Percentiles rank a stretch among this genome's conserved stretches.
Conservation (phyloP, 805 yeast genomes). For the Candida patagonica region DNA sequence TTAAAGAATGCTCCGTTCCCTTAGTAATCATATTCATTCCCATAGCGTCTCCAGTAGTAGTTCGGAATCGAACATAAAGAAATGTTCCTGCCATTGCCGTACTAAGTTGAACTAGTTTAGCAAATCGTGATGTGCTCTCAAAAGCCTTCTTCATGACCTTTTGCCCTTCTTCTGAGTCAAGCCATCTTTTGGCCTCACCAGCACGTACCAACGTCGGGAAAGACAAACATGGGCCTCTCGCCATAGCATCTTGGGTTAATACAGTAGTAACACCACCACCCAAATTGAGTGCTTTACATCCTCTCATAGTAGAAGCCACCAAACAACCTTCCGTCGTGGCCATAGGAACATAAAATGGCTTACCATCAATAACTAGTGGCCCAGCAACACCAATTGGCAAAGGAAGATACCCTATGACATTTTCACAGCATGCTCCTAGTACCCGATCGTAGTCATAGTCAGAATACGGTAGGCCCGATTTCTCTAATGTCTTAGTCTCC, state of each 20-base stretch:
- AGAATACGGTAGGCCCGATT: slow-evolving; percentile 65
- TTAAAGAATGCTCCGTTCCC: slow-evolving; percentile 86
- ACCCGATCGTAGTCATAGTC: slow-evolving; percentile 91
- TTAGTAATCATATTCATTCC: slow-evolving; percentile 99
- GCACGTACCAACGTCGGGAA: slow-evolving; percentile 79
- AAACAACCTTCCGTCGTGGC: slow-evolving; percentile 99
- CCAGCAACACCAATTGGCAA: slow-evolving; percentile 98
- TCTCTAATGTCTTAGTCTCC: slow-evolving; percentile 67
- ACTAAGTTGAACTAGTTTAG: slow-evolving; percentile 81
- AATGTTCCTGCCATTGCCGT: slow-evolving; percentile 92
- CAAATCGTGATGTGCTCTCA: slow-evolving; percentile 95
- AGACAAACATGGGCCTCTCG: slow-evolving; percentile 96
- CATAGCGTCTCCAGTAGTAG: slow-evolving; percentile 99
- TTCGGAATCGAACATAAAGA: slow-evolving; percentile 83
- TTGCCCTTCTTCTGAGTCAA: slow-evolving; percentile 93
- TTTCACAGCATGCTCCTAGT: slow-evolving; percentile 98
- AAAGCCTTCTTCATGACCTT: slow-evolving; percentile 70
- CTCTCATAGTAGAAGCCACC: slow-evolving; percentile 98
- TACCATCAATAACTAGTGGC: slow-evolving; percentile 85
- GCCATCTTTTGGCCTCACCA: slow-evolving; percentile 91
- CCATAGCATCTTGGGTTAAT: slow-evolving; percentile 94
- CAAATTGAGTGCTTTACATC: slow-evolving; percentile 93
- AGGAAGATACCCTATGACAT: slow-evolving; percentile 94
- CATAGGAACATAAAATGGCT: slow-evolving; percentile 88
- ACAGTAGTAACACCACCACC: slow-evolving; percentile 96